phyloP scores from a whole-genome alignment of 179 eudicot species.

The Patellifolia procumbens region DNA sequence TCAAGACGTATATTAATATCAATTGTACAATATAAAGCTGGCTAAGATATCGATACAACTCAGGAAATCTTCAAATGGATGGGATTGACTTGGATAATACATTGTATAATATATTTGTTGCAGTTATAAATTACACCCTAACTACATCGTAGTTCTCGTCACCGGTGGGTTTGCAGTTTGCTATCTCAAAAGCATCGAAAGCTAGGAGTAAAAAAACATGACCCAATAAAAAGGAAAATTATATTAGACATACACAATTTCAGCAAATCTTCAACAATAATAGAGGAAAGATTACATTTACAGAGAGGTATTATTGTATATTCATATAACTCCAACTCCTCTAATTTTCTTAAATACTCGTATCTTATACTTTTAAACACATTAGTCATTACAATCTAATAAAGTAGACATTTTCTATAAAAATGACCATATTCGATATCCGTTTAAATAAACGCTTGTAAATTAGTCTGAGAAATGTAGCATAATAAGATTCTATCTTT shows the following conservation, averaged over 20 bases:
- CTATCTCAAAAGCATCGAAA: constrained; percentile 19
- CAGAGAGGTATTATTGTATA: too few relatives aligned
- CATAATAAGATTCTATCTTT: too few relatives aligned
- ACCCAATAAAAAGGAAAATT: too few relatives aligned
- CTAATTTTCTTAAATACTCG: too few relatives aligned
- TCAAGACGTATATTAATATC: background rate
- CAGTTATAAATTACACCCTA: background rate
- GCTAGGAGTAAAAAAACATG: background rate
- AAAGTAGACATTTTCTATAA: too few relatives aligned
- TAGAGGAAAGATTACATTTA: too few relatives aligned
- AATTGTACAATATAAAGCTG: background rate
- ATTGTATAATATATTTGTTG: background rate
- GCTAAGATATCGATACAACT: background rate
- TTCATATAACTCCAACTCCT: too few relatives aligned
- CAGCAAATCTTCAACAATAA: background rate
- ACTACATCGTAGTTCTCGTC: constrained; percentile 1
- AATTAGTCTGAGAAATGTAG: too few relatives aligned
- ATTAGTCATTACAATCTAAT: too few relatives aligned
- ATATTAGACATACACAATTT: background rate
- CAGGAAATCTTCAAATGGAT: constrained; percentile 4
- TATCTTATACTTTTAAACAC: too few relatives aligned
- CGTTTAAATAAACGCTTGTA: too few relatives aligned
- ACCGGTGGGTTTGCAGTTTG: constrained; percentile 6
- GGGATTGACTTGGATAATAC: constrained; percentile 22
- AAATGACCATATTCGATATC: too few relatives aligned